A percentile compares a stretch with the other conserved stretches of the same genome.
phyloP scores from a whole-genome alignment of 2,329 filamentous ascomycete genomes.

The Chaetomiaceae sp. region DNA sequence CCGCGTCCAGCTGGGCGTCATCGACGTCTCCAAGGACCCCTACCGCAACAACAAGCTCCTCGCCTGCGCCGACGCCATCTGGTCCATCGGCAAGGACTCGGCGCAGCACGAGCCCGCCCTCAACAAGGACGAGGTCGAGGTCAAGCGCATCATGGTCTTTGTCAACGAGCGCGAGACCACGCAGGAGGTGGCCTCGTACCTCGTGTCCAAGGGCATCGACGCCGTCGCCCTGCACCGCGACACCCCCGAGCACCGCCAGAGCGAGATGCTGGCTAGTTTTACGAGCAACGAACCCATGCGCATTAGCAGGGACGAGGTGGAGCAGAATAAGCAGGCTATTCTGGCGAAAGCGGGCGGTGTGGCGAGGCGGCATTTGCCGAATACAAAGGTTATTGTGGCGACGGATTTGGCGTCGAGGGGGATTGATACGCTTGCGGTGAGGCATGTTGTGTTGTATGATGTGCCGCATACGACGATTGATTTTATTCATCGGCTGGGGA shows the following conservation, averaged over 20 bases:
- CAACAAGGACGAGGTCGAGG: slow-evolving; percentile 55
- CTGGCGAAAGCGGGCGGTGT: slow-evolving; percentile 5
- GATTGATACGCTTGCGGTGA: slow-evolving; percentile 88
- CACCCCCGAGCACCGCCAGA: slow-evolving; percentile 70
- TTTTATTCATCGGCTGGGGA: slow-evolving; percentile 92
- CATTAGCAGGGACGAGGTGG: slow-evolving; percentile 13
- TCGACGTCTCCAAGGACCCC: slow-evolving; percentile 87
- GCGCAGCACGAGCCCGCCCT: slow-evolving; percentile 52
- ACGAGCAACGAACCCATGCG: slow-evolving; percentile 47
- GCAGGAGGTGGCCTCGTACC: slow-evolving; percentile 71
- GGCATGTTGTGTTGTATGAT: slow-evolving; percentile 90
- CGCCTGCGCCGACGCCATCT: slow-evolving; percentile 92
- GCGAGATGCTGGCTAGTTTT: slow-evolving; percentile 73
- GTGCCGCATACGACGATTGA: slow-evolving; percentile 98
- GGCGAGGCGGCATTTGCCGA: slow-evolving; percentile 47
- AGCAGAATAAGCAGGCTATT: slow-evolving; percentile 3
- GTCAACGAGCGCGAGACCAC: slow-evolving; percentile 95
- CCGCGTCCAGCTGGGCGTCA: slow-evolving; percentile 86
- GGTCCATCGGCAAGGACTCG: slow-evolving; percentile 80
- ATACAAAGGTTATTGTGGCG: slow-evolving; percentile 87
- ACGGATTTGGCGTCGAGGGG: slow-evolving; percentile 90
- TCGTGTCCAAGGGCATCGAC: slow-evolving; percentile 81
- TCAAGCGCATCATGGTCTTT: slow-evolving; percentile 88
- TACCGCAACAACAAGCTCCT: slow-evolving; percentile 91
- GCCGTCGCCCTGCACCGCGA: slow-evolving; percentile 83